Evolutionary conservation across 208 protist genomes (phyloP).

Genomic region (Leishmania tropica): DNA sequence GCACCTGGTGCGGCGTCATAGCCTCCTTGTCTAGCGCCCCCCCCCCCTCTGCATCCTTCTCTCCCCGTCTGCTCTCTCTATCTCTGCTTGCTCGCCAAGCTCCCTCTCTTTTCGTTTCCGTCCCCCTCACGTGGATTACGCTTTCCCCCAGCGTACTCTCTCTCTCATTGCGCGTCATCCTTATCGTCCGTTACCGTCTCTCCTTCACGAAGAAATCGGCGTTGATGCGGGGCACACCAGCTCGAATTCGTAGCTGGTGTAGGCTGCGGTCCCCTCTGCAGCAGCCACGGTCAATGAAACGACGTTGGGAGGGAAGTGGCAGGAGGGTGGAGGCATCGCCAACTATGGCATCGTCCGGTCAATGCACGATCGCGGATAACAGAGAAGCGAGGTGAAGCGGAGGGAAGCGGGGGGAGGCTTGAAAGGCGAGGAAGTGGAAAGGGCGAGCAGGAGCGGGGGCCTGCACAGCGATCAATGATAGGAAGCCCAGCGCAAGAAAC

Average conservation of each 20-base stretch:
- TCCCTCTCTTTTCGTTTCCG: background rate
- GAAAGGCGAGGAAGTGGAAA: no score
- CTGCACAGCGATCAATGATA: background rate
- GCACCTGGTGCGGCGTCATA: background rate
- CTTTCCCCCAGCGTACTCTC: no score
- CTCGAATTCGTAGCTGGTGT: background rate
- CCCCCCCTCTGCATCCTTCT: background rate
- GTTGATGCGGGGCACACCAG: background rate
- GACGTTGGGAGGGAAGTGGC: background rate
- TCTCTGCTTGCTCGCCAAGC: background rate
- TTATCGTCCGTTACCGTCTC: background rate
- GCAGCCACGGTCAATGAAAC: background rate
- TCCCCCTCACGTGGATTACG: background rate
- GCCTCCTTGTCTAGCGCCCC: slow-evolving; percentile 1
- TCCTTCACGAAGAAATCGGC: background rate
- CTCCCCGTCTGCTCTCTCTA: background rate
- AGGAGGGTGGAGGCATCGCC: background rate
- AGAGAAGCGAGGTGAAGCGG: background rate
- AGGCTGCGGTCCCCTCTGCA: background rate
- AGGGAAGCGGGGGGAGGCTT: no score
- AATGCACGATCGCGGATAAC: background rate
- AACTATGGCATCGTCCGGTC: background rate
- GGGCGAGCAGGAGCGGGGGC: background rate
- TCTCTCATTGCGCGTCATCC: background rate
- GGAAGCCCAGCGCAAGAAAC: background rate